Base-by-base conservation (phyloP, 2,329 filamentous ascomycete genomes). In the Trichoderma lentiforme region DNA sequence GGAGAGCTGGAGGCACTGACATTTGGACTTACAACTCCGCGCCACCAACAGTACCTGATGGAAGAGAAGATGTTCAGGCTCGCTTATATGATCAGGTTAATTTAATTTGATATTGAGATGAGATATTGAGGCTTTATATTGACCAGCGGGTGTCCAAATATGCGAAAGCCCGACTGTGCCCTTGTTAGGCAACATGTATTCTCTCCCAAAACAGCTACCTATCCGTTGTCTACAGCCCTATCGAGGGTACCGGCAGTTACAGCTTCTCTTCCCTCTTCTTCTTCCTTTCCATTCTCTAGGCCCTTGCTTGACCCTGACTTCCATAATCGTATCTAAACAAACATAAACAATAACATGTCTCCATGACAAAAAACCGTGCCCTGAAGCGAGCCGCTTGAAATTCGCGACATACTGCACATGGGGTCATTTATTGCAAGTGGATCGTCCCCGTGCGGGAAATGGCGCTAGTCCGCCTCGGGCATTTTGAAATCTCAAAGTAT, bases 371-470 rank as follows among this genome's bases (percentile, higher is more conserved):
- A 36, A 65, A 9, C 15, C 5, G 63, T 51, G 39, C 43, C 43
- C n/a, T 18, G 32, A 67, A 57, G 51, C 34, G 65, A 58, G 26
- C 56, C 57, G 57, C 66, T 36, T 39, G 39, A 69, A 61, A 53
- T 39, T 69, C 57, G 39, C 57, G 39, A 53, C 56, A 32, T 18
- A 18, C 3, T 8, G 11, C 34, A 26, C 64, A 61, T 39, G n/a
- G 56, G 56, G 66, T 24, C 57, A 34, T 70, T 60, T n/a, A 70
- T 61, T 70, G 57, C 57, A 6, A 6, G 57, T 70, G 66, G 66
- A 62, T 53, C 21, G 66, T 62, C n/a, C 66, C 26, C 36, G n/a
- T 32, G 39, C 39, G 53, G 30, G 21, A 32, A 51, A 36, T 18
- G 24, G 66, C 56, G 39, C 66, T 70, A 70, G 39, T 8, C 57